Base-by-base conservation (phyloP, 768 basidiomycete genomes). In the Amanita pseudoporphyria region DNA sequence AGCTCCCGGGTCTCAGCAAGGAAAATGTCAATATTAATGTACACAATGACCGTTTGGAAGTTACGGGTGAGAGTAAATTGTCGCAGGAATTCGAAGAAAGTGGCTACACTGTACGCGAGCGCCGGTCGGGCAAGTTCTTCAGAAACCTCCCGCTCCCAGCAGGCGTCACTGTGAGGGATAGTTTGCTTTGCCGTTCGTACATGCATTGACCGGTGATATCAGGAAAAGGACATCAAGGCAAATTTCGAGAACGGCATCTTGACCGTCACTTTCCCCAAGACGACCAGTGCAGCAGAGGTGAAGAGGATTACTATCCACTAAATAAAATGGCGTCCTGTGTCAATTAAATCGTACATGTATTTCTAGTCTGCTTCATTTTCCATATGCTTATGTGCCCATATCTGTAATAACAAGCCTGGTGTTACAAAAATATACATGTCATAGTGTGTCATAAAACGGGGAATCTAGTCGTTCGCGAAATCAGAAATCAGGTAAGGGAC, bases 1-100 rank as follows among this genome's bases (percentile, higher is more conserved):
- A 82, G 54, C 62, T 81, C 3, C 79, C 79, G 1, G 78, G 79
- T 19, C 21, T 82, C 41, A 66, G 65, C 53, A 71, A 72, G 33
- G 70, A 77, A 28, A 65, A 79, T 52, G 66, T 81, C 32, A 60
- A 62, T 45, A 72, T 81, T 48, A 76, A 77, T 53, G 59, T 78
- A 16, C 67, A 70, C 51, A 67, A 75, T 51, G 70, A 72, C 53
- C 65, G 69, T 4, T 67, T 82, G 42, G 70, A 60, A 43, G 56
- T 82, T 44, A 71, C 77, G 1, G 79, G 75, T 6, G 74, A 81
- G 60, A 63, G 53, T 35, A 64, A 60, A 41, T 26, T 58, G 35
- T 60, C 60, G 9, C 38, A 60, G 24, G 53, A 71, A 32, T 64
- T 61, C 22, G 66, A 73, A 7, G 56, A 63, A 13, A 61, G 59